phyloP scores from a whole-genome alignment of 768 basidiomycete species.

The Kondoa subrosea region DNA sequence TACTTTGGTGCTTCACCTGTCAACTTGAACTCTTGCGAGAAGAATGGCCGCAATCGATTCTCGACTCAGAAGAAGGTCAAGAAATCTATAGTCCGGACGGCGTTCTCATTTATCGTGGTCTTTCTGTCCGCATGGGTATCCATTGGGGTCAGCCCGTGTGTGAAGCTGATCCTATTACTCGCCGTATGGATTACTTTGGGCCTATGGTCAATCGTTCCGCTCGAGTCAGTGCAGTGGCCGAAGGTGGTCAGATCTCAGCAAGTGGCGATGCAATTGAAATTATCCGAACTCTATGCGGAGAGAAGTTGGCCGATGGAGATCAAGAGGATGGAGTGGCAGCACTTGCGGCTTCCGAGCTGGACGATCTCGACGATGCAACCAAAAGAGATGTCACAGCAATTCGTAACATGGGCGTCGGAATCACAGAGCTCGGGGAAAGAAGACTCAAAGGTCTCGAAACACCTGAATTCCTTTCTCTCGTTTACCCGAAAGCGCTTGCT shows the following conservation, averaged over 20 bases:
- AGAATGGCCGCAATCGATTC: constrained; percentile 79
- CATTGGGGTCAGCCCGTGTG: constrained; percentile 81
- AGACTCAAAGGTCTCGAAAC: constrained; percentile 89
- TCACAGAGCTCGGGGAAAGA: constrained; percentile 66
- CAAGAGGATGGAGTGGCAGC: constrained; percentile 14
- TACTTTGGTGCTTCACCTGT: constrained; percentile 78
- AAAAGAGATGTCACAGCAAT: constrained; percentile 51
- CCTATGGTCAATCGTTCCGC: constrained; percentile 89
- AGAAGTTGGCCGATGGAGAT: constrained; percentile 30
- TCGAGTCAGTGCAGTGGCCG: constrained; percentile 61
- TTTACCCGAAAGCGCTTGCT: constrained; percentile 60
- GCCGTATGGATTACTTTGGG: constrained; percentile 96
- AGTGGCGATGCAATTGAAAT: constrained; percentile 57
- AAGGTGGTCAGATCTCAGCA: constrained; percentile 85
- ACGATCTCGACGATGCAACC: constrained; percentile 30
- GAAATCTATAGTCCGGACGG: constrained; percentile 45
- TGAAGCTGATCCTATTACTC: constrained; percentile 74
- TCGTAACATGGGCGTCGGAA: constrained; percentile 48
- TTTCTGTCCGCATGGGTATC: constrained; percentile 93
- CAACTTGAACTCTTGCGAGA: constrained; percentile 66
- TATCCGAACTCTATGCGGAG: constrained; percentile 18
- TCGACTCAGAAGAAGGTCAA: constrained; percentile 81
- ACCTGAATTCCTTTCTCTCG: constrained; percentile 65
- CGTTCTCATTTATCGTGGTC: constrained; percentile 58
- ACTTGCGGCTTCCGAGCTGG: constrained; percentile 19